Evolutionary conservation across 2,329 filamentous ascomycete genomes (phyloP), one percentile per base, ranked within the genome.

Genomic region (Arthrobotrys iridis): DNA sequence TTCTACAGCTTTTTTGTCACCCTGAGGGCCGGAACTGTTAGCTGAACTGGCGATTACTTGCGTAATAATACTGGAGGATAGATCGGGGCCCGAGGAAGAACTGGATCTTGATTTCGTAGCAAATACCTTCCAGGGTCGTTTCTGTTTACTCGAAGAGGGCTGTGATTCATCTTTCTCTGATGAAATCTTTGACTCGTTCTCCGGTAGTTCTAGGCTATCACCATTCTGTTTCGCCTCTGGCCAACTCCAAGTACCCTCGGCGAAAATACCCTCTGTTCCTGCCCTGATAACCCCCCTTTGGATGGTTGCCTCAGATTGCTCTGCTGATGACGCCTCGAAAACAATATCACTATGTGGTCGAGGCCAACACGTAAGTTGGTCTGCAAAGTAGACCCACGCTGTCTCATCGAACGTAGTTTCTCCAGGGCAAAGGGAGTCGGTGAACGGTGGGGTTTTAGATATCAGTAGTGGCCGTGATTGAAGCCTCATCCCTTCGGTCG

Each of bases 101-200:
- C 15, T 59, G 30, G 71, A 74, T 64, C 37, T 75, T 15, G 71
- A 46, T 52, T 48, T 68, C 22, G 71, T 75, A 5, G 71, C 55
- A 75, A 75, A 75, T 75, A 75, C 71, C 63, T 75, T 75, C 71
- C 71, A 75, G 26, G 35, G 50, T 40, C 63, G 37, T 26, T 48
- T 58, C 28, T 58, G 4, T 24, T 41, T 18, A 55, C 13, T 41
- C 4, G 48, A 43, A 20, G 22, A 28, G 10, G 20, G 15, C 30
- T 35, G 35, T 1, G 8, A 15, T 52, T 41, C 40, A 20, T 24
- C 62, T 4, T 37, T 43, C 24, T 43, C 26, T 20, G 28, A 22
- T 37, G 15, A 26, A 20, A n/a, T 15, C 7, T 30, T 10, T 8
- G 20, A 10, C 18, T 11, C 20, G 0, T 22, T 20, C 3, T 33